A percentile compares a stretch with the other conserved stretches of the same genome.
Conservation (phyloP, 2,329 filamentous ascomycete species). For the Sphaerulina vaccinii region DNA sequence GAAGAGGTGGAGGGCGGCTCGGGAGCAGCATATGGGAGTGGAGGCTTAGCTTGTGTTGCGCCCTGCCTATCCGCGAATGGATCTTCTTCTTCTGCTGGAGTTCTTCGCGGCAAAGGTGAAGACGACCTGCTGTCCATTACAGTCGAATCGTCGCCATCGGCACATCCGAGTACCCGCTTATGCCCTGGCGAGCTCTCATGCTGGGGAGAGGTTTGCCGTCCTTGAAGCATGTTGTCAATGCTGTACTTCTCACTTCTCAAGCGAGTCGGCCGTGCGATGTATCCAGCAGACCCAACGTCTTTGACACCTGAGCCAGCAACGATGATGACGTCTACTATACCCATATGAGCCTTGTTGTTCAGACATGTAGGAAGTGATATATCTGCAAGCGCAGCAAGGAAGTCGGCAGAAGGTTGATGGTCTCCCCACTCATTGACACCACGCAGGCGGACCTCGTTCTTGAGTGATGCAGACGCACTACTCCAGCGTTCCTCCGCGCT, state of each 20-base stretch:
- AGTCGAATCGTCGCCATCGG: too few species aligned
- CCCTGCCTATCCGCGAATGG: background rate
- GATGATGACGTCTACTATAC: constrained; percentile 32
- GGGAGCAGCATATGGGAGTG: background rate
- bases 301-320: constrained; percentile 33
- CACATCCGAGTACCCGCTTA: too few species aligned
- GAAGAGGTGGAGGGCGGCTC: constrained; percentile 4
- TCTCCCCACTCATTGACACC: constrained; percentile 38
- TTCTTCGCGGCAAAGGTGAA: too few species aligned
- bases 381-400: constrained; percentile 40
- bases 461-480: constrained; percentile 34
- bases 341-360: constrained; percentile 30
- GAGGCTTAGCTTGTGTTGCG: background rate
- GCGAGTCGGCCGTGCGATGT: constrained; percentile 17
- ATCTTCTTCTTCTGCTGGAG: background rate
- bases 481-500: constrained; percentile 38
- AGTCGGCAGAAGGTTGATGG: constrained; percentile 39
- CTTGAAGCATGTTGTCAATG: too few species aligned
- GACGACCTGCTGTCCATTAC: background rate
- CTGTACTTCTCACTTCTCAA: constrained; percentile 11
- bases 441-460: constrained; percentile 37
- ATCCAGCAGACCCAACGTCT: constrained; percentile 23
- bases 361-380: constrained; percentile 41
- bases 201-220: background rate
- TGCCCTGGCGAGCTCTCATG: background rate